Evolutionary conservation across 768 basidiomycete species (phyloP), one percentile per base, ranked within the genome.

Genomic region (Mycena rebaudengoi): DNA sequence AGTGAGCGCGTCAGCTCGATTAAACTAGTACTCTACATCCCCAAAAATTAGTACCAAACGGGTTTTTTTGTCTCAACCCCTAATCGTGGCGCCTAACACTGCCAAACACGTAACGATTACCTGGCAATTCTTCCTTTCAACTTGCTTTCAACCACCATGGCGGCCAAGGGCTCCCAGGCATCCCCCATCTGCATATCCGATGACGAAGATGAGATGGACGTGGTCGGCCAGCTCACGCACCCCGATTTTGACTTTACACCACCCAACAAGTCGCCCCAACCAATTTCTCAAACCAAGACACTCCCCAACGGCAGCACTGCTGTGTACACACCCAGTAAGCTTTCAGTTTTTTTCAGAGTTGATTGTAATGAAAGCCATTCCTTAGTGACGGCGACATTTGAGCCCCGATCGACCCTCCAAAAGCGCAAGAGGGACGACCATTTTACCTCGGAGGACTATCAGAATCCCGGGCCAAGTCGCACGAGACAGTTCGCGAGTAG

Each of bases 161-260:
- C 56, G n/a, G 63, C 50, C 55, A 60, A 58, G 45, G 74, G 74
- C 32, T 74, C 74, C 1, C 62, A 63, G 64, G 69, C 56, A 28
- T 74, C 73, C 44, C 74, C 74, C 35, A 75, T 74, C 49, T 61
- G 71, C 46, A 71, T 75, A 18, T 72, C 72, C 2, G 58, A 60
- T 59, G 64, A 60, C 35, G 73, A 75, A 26, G 74, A 75, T 46
- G 73, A 73, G 44, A 58, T 66, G 13, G 65, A 70, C 28, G 66
- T 68, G 46, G 40, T 69, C 40, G 62, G 65, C 26, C 64, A 66
- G 54, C 60, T 50, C 10, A 37, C 28, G 23, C 29, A 29, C 28
- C 14, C 35, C 5, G 55, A 46, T 11, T 28, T 20, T 11, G 28
- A 26, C 29, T 28, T 45, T 13, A 41, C 44, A 18, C 49, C 21